Evolutionary conservation across 345 rosid genomes (phyloP).

Genomic region (Camelina laxa): DNA sequence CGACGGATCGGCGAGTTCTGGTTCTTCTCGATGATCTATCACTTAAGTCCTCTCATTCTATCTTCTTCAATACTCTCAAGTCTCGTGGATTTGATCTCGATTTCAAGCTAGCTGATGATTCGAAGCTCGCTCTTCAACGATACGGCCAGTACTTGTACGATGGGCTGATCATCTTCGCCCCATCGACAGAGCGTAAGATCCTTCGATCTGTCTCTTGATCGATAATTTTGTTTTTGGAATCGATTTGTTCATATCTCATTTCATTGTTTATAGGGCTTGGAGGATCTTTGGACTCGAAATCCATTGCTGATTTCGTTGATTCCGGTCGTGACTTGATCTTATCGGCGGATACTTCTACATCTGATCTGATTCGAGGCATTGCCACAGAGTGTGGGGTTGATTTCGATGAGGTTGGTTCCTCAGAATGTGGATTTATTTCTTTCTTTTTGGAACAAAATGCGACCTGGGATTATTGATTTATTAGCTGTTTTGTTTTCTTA

Average conservation of each 20-base stretch:
- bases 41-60: conserved; percentile 65
- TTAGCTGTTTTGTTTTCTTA: conserved; percentile 37
- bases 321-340: conserved; percentile 71
- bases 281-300: conserved; percentile 60
- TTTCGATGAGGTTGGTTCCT: conserved; percentile 67
- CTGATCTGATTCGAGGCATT: conserved; percentile 58
- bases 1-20: conserved; percentile 59
- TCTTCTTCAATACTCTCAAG: conserved; percentile 64
- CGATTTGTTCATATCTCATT: background rate
- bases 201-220: background rate
- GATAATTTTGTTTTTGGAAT: background rate
- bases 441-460: background rate
- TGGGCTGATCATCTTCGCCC: conserved; percentile 61
- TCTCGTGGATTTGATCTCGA: conserved; percentile 67
- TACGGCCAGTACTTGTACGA: conserved; percentile 72
- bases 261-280: conserved; percentile 52
- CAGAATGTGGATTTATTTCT: conserved; percentile 24
- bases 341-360: conserved; percentile 68
- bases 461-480: conserved; percentile 13
- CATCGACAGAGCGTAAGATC: conserved; percentile 63
- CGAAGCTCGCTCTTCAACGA: conserved; percentile 62
- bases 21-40: conserved; percentile 69
- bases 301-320: conserved; percentile 72
- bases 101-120: conserved; percentile 67
- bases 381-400: conserved; percentile 73